phyloP scores from a whole-genome alignment of 441 rosid species.

The Pelargonium australe region DNA sequence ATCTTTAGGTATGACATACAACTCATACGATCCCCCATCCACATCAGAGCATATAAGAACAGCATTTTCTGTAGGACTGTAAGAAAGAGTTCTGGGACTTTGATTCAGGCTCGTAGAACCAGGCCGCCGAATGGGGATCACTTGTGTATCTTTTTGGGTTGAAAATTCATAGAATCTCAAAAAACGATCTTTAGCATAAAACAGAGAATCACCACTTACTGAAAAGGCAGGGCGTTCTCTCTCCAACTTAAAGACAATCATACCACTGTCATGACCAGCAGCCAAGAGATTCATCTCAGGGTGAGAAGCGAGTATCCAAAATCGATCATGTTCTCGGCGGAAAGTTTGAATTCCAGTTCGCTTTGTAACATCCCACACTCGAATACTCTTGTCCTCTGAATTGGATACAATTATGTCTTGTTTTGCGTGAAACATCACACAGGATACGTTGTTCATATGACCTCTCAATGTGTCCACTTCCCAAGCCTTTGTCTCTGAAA shows the following conservation, averaged over 20 bases:
- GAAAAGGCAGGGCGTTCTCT: conserved; percentile 91
- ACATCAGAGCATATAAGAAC: conserved; percentile 74
- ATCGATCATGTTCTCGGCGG: conserved; percentile 77
- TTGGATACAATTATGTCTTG: conserved; percentile 84
- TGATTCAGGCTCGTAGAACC: conserved; percentile 77
- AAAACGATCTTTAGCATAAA: conserved; percentile 70
- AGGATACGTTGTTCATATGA: conserved; percentile 79
- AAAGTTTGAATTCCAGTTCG: conserved; percentile 78
- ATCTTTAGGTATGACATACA: conserved; percentile 70
- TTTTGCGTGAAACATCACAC: conserved; percentile 80
- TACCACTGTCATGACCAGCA: conserved; percentile 89
- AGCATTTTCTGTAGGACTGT: conserved; percentile 80
- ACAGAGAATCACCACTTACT: conserved; percentile 61
- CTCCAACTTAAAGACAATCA: conserved; percentile 85
- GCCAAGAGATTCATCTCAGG: conserved; percentile 88
- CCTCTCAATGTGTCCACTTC: conserved; percentile 90
- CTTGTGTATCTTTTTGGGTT: conserved; percentile 58
- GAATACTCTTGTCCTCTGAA: conserved; percentile 86
- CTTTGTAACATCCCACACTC: conserved; percentile 89
- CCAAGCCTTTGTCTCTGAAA: conserved; percentile 84
- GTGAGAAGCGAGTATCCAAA: conserved; percentile 81
- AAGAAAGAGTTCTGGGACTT: conserved; percentile 76
- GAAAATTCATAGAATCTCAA: conserved; percentile 67
- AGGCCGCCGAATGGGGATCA: conserved; percentile 70
- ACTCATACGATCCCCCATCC: conserved; percentile 84